Evolutionary conservation across 139 green algal genomes (phyloP).

Genomic region (Gonium pectorale): DNA sequence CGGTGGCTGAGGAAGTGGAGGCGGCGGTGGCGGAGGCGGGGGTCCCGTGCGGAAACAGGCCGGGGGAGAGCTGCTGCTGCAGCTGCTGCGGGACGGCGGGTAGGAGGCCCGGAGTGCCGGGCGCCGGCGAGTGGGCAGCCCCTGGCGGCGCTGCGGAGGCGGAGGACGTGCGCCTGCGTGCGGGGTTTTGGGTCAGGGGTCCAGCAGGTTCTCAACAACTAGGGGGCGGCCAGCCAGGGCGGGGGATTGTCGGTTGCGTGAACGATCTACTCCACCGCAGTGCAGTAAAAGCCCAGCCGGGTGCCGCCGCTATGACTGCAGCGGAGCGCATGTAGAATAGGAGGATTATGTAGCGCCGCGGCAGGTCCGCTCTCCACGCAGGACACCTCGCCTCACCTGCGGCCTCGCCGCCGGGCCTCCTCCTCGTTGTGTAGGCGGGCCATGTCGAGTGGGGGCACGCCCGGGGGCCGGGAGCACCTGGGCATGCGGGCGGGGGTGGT

Average conservation of each 20-base stretch:
- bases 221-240: no score
- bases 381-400: neutral
- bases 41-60: no score
- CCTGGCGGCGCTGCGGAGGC: neutral
- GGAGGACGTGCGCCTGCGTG: no score
- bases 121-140: neutral
- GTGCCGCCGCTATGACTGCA: neutral
- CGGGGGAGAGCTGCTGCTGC: slow-evolving; percentile 25
- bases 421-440: neutral
- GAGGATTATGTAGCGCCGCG: neutral
- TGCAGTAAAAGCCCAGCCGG: no score
- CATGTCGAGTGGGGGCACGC: slow-evolving; percentile 21
- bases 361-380: neutral
- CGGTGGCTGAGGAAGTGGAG: no score
- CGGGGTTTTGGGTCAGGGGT: no score
- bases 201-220: no score
- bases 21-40: no score
- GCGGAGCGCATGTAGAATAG: neutral
- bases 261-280: no score
- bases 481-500: no score
- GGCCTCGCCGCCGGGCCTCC: neutral
- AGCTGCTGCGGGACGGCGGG: neutral
- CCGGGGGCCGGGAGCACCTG: neutral
- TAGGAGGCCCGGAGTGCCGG: no score
- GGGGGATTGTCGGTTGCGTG: no score